phyloP scores from a whole-genome alignment of 352 stramenopile genomes.

The Phytophthora podocarpi region DNA sequence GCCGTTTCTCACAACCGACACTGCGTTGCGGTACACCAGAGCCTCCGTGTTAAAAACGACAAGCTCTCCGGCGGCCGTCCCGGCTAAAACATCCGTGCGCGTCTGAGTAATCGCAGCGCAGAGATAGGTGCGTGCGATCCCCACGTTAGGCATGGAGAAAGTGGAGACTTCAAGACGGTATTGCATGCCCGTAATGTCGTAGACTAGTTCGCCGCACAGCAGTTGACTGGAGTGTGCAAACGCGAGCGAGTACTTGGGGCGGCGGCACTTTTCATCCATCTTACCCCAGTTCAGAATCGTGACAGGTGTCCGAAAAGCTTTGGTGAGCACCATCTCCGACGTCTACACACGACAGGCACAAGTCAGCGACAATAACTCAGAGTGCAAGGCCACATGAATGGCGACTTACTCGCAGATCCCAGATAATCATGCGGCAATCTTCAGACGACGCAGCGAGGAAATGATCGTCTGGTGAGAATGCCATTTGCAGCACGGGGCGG shows the following conservation, averaged over 20 bases:
- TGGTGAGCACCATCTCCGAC: slow-evolving; percentile 70
- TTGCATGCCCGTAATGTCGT: slow-evolving; percentile 81
- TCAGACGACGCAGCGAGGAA: slow-evolving; percentile 72
- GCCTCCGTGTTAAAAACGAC: slow-evolving; percentile 85
- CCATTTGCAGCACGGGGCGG: slow-evolving; percentile 63
- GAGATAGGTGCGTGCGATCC: slow-evolving; percentile 70
- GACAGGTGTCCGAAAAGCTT: slow-evolving; percentile 63
- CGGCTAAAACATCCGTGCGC: slow-evolving; percentile 63
- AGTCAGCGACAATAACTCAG: neutral
- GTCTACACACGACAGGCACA: slow-evolving; percentile 44
- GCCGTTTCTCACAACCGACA: slow-evolving; percentile 67
- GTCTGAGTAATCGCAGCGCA: slow-evolving; percentile 61
- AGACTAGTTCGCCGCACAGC: slow-evolving; percentile 62
- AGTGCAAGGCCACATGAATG: neutral
- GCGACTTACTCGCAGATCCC: slow-evolving; percentile 68
- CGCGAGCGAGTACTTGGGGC: slow-evolving; percentile 69
- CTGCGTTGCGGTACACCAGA: slow-evolving; percentile 64
- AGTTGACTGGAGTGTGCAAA: slow-evolving; percentile 77
- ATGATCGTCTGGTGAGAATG: slow-evolving; percentile 79
- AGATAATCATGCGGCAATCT: slow-evolving; percentile 72
- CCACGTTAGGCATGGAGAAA: slow-evolving; percentile 77
- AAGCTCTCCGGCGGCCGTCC: slow-evolving; percentile 79
- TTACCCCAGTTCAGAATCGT: slow-evolving; percentile 75
- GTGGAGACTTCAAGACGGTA: slow-evolving; percentile 72
- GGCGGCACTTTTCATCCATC: slow-evolving; percentile 69